Conservation (phyloP, 192 early-diverging fungal species). For the Gryganskiella cystojenkinii region DNA sequence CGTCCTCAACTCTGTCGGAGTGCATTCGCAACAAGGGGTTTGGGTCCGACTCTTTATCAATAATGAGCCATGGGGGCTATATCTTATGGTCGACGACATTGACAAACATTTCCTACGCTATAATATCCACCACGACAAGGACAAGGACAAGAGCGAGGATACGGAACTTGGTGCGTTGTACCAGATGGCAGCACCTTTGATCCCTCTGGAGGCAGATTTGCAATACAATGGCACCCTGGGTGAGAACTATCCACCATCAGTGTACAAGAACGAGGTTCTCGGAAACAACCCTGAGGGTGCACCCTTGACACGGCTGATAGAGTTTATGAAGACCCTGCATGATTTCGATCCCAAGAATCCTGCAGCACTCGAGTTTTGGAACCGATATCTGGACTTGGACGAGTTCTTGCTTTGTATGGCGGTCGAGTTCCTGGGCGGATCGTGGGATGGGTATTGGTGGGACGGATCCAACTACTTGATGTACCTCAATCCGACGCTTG, state of each 20-base stretch:
- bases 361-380: background rate
- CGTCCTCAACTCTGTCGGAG: slow-evolving; percentile 32
- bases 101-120: slow-evolving; percentile 28
- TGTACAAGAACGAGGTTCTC: slow-evolving; percentile 22
- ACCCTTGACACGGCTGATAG: slow-evolving; percentile 28
- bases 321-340: slow-evolving; percentile 13
- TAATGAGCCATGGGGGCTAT: slow-evolving; percentile 32
- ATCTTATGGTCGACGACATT: slow-evolving; percentile 46
- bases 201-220: slow-evolving; percentile 32
- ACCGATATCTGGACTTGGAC: background rate
- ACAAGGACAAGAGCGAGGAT: background rate
- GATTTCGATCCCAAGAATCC: slow-evolving; percentile 21
- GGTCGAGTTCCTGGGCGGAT: slow-evolving; percentile 47
- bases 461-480: slow-evolving; percentile 50
- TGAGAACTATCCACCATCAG: slow-evolving; percentile 7
- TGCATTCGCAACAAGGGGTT: slow-evolving; percentile 22
- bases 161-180: slow-evolving; percentile 14
- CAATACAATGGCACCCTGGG: slow-evolving; percentile 14
- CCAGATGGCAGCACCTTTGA: slow-evolving; percentile 34
- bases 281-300: slow-evolving; percentile 5
- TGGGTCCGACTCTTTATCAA: slow-evolving; percentile 47
- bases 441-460: slow-evolving; percentile 56
- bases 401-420: slow-evolving; percentile 24
- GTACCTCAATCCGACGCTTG: slow-evolving; percentile 39
- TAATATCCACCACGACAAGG: slow-evolving; percentile 25